A percentile compares a stretch with the other conserved stretches of the same genome.
phyloP scores from a whole-genome alignment of 805 yeast species.

The Ogataea naganishii region DNA sequence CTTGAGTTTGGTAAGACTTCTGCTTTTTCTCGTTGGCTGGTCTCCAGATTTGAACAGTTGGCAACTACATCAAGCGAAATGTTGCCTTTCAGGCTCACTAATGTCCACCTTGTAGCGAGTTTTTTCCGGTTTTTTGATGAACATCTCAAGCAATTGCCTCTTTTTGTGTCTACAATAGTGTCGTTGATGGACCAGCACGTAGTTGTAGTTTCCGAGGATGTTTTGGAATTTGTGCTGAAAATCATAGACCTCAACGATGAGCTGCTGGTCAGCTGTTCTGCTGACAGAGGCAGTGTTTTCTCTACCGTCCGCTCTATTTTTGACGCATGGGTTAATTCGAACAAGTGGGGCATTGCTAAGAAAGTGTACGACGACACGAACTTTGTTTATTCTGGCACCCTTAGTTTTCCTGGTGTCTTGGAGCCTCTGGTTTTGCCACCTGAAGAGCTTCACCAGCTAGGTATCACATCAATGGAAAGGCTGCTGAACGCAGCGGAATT shows the following conservation, averaged over 20 bases:
- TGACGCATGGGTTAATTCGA: constrained; percentile 10
- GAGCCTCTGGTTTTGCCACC: constrained; percentile 5
- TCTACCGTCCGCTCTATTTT: constrained; percentile 8
- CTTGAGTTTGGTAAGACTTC: too few species aligned
- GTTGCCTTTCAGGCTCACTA: too few species aligned
- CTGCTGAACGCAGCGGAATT: constrained; percentile 23
- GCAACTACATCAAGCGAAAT: too few species aligned
- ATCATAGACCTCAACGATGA: constrained; percentile 12
- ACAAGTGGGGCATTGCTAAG: constrained; percentile 8
- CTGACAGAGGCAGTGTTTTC: constrained; percentile 4
- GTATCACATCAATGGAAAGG: constrained; percentile 19
- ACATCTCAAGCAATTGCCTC: constrained; percentile 9
- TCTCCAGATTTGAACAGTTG: too few species aligned
- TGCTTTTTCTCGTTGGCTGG: too few species aligned
- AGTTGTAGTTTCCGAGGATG: constrained; percentile 4
- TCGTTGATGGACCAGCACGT: constrained; percentile 6
- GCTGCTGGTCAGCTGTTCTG: constrained; percentile 10
- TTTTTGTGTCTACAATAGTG: constrained; percentile 9
- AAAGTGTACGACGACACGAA: background rate
- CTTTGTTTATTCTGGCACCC: too few species aligned
- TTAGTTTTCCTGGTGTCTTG: too few species aligned
- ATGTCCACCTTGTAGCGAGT: constrained; percentile 6
- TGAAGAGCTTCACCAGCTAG: constrained; percentile 14
- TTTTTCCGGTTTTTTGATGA: constrained; percentile 13
- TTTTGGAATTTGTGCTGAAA: constrained; percentile 12